Base-by-base conservation (phyloP, 352 stramenopile genomes). In the Globisporangium solare region DNA sequence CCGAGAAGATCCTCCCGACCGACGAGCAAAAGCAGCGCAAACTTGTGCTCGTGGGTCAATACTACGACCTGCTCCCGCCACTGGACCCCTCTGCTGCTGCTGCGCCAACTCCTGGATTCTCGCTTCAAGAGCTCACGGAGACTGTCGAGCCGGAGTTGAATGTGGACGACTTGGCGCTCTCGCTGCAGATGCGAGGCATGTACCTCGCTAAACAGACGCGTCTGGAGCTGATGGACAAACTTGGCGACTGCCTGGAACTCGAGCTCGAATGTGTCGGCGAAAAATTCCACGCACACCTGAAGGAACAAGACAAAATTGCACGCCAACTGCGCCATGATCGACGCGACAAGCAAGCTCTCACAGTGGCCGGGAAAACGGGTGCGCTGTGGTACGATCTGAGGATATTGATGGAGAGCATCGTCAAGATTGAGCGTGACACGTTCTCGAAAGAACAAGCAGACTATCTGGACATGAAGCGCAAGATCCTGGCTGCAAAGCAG, bases 281-380 rank as follows among this genome's bases (percentile, higher is more conserved):
- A 0, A 73, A 70, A 43, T 92, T 91, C 20, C 79, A 89, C 52
- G 51, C 68, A 0, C 67, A 88, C 49, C 74, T 92, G 72, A 90
- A 89, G 45, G 66, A 79, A 2, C 74, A 89, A 53, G 83, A 92
- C 50, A 74, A 76, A 31, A 52, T 80, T 8, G 70, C 73, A 13
- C 61, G 76, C 17, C 64, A 62, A 12, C 67, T 80, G 32, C 77
- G 70, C 17, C 80, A 86, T 21, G 76, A 86, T 18, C 74, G 71
- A 6, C 68, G 70, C 10, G 75, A 86, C 10, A 71, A 59, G 6
- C 60, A 64, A 11, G 35, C 84, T 42, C 57, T 76, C 14, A 52
- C 15, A 12, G 47, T 88, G 0, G 48, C 75, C 13, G 48, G 60
- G 10, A 78, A 74, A 51, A 61, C 63, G 1, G 79, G 61, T 5